Evolutionary conservation across 2,329 filamentous ascomycete genomes (phyloP), one percentile per base, ranked within the genome.

Genomic region (Amesomyces nigricolor): DNA sequence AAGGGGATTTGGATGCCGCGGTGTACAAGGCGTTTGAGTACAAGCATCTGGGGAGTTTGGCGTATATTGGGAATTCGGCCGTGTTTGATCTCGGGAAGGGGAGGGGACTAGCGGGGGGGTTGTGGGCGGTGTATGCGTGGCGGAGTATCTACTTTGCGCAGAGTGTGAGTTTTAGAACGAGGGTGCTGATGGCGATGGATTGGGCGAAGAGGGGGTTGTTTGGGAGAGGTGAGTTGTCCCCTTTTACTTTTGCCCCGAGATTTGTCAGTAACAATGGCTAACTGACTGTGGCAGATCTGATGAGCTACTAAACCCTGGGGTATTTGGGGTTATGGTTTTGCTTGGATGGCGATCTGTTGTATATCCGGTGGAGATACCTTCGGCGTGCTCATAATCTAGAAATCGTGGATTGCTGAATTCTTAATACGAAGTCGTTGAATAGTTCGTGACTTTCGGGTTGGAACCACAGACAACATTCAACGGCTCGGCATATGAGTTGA

Each of bases 171-270:
- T 80, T 97, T 57, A 78, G 94, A 63, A 99, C 94, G 26, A 82
- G 92, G 60, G 82, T 90, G 61, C 73, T 99, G 66, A 78, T 99
- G 72, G 91, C 91, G 16, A 96, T 99, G 94, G 94, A 99, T 71
- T 99, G 94, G 94, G 86, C 84, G n/a, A 99, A 97, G 82, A 81
- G 95, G 69, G 89, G 90, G 11, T 72, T 99, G 19, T 99, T 99
- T 75, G 94, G 94, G 63, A 81, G 94, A 85, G 94, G 92, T 96
- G 73, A 76, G 86, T 76, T 55, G 45, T 51, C 4, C 6, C 7
- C 3, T 5, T 46, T 16, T 22, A 19, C 17, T 22, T 50, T 17
- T 16, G 6, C 4, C 22, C 22, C 32, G 32, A 35, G 32, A 13
- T 35, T 1, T 35, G 32, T 35, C 11, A 10, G 8, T 9, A 7